A percentile compares a stretch with the other conserved stretches of the same genome.
phyloP scores from a whole-genome alignment of 441 rosid genomes.

The Theobroma grandiflorum region DNA sequence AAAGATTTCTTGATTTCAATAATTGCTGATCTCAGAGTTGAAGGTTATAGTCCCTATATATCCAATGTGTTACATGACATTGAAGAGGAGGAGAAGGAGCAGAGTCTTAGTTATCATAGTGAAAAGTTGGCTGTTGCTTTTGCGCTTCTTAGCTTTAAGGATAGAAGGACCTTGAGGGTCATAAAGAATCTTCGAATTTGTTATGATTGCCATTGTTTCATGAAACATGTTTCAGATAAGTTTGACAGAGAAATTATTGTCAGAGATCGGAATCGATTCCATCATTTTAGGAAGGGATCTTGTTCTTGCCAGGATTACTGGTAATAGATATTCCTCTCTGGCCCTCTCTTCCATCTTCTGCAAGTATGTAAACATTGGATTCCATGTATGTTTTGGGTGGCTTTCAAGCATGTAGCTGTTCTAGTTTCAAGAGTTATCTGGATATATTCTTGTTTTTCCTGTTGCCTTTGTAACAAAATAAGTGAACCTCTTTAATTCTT shows the following conservation, averaged over 20 bases:
- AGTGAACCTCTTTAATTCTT: not conserved
- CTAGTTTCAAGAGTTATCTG: not conserved
- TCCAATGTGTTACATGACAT: slow-evolving; percentile 51
- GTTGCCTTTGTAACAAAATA: not conserved
- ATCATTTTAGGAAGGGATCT: slow-evolving; percentile 46
- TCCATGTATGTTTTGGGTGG: not conserved
- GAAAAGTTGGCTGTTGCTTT: slow-evolving; percentile 53
- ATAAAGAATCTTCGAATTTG: slow-evolving; percentile 47
- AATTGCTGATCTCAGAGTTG: slow-evolving; percentile 39
- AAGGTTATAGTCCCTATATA: slow-evolving; percentile 46
- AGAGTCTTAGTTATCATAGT: slow-evolving; percentile 43
- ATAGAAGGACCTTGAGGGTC: slow-evolving; percentile 34
- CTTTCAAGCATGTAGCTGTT: not conserved
- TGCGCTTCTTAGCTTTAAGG: slow-evolving; percentile 29
- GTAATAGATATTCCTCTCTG: slow-evolving; percentile 31
- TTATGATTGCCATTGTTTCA: slow-evolving; percentile 44
- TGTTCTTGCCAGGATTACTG: slow-evolving; percentile 48
- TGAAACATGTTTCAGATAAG: slow-evolving; percentile 43
- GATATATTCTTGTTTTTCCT: not conserved
- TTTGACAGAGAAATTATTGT: slow-evolving; percentile 37
- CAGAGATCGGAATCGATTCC: slow-evolving; percentile 48
- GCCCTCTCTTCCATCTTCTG: not conserved
- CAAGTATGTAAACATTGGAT: not conserved
- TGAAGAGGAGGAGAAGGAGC: slow-evolving; percentile 53
- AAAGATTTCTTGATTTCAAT: slow-evolving; percentile 33